Conservation (phyloP, 306 rosid species). For the Phaseolus lunatus region DNA sequence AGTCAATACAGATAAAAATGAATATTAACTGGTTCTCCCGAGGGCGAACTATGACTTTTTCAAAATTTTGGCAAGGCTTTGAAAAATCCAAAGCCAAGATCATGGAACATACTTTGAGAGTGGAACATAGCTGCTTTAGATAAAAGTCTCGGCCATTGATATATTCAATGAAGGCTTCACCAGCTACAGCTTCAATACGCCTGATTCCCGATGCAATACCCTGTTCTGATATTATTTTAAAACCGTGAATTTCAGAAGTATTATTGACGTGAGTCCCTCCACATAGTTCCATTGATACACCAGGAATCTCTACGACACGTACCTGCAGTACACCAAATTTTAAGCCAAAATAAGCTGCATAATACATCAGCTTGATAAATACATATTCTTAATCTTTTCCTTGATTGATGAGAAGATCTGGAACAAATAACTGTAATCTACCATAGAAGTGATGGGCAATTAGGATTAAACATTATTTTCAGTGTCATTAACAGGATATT, state of each 20-base stretch:
- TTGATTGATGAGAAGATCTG: slow-evolving; percentile 14
- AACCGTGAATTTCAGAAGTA: slow-evolving; percentile 94
- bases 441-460: slow-evolving; percentile 12
- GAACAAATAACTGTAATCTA: slow-evolving; percentile 7
- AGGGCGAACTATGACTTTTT: slow-evolving; percentile 5
- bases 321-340: slow-evolving; percentile 66
- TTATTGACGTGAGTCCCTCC: slow-evolving; percentile 93
- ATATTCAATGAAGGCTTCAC: slow-evolving; percentile 90
- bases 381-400: slow-evolving; percentile 19
- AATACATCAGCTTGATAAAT: slow-evolving; percentile 34
- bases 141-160: slow-evolving; percentile 80
- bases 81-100: slow-evolving; percentile 24
- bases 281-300: slow-evolving; percentile 97
- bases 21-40: slow-evolving; percentile 19
- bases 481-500: slow-evolving; percentile 25
- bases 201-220: slow-evolving; percentile 96
- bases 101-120: slow-evolving; percentile 74
- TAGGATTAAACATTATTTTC: slow-evolving; percentile 23
- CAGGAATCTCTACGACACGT: slow-evolving; percentile 96
- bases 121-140: slow-evolving; percentile 80
- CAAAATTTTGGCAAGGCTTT: slow-evolving; percentile 9
- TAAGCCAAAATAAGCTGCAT: slow-evolving; percentile 33
- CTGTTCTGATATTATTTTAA: slow-evolving; percentile 91
- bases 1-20: slow-evolving; percentile 33
- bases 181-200: slow-evolving; percentile 97